phyloP scores from a whole-genome alignment of 169 alveolate species.

The Cyclospora cayetanensis region DNA sequence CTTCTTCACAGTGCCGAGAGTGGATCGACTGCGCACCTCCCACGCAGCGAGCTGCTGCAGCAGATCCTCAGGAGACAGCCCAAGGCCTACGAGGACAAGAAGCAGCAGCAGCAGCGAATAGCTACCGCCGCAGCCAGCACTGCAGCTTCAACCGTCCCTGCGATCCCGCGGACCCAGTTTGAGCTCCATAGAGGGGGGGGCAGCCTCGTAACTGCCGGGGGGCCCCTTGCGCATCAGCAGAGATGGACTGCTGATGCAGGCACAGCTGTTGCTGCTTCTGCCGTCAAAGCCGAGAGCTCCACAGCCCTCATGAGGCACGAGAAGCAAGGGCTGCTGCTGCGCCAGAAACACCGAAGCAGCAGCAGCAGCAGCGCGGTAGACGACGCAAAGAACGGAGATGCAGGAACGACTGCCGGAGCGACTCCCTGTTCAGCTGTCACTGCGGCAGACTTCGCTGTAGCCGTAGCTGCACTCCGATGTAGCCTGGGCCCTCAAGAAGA shows the following conservation, averaged over 20 bases:
- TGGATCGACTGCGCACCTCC: constrained; percentile 31
- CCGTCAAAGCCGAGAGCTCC: neutral
- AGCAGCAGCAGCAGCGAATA: neutral
- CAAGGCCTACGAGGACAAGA: constrained; percentile 31
- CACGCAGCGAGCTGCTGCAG: constrained; percentile 59
- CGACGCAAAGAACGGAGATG: neutral
- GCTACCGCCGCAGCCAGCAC: neutral
- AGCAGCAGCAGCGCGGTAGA: neutral
- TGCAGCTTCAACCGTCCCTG: neutral
- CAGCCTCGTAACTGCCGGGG: neutral
- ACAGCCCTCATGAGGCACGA: constrained; percentile 1
- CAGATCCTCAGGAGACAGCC: constrained; percentile 26
- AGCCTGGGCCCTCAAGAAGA: constrained; percentile 10
- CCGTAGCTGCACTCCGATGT: constrained; percentile 16
- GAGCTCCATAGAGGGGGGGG: neutral
- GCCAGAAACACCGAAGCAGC: constrained; percentile 2
- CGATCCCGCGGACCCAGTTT: too few relatives aligned
- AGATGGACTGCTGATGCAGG: neutral
- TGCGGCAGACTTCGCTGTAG: constrained; percentile 4
- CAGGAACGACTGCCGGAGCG: neutral
- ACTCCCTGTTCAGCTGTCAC: neutral
- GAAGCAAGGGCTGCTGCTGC: constrained; percentile 11
- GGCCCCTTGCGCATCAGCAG: neutral
- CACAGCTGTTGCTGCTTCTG: neutral
- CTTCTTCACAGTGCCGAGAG: constrained; percentile 28